Evolutionary conservation across 1,284 basidiomycete genomes (phyloP), one percentile per base, ranked within the genome.

Genomic region (Meripilus lineatus): DNA sequence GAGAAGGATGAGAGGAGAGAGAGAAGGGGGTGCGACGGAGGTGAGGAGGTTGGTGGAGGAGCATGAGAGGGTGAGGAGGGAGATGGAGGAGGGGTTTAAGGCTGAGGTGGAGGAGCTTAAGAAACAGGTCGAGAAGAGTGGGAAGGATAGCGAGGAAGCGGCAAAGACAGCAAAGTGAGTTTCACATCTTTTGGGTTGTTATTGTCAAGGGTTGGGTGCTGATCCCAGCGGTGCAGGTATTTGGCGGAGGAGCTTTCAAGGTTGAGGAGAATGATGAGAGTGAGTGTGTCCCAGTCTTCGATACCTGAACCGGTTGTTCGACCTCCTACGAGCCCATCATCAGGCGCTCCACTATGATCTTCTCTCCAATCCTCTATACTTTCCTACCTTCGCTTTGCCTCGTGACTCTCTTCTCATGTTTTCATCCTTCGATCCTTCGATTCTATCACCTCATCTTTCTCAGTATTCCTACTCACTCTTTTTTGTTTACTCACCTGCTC

Each of bases 231-330:
- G 22, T 42, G 24, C 49, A 86, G 83, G 54, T 64, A 69, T 34
- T 60, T 86, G 20, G 66, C 80, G 3, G 66, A 68, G 34, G 83
- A 86, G 54, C 70, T 88, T 21, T 72, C 76, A 32, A 71, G 83
- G 45, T 62, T 89, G 53, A 70, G 82, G 55, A 70, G 84, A 46
- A 71, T 89, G 32, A 87, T 89, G 76, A 81, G 77, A 52, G 64
- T 65, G 14, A 57, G 64, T 52, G 59, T 36, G 6, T 33, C 33
- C 20, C 33, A 60, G 2, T 42, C 50, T n/a, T 36, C 38, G 28
- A 33, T 39, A 18, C 40, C 40, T 23, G 25, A 36, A 18, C 41
- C 41, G 3, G 41, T 43, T 15, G n/a, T n/a, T n/a, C n/a, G 20
- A 18, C 15, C n/a, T n/a, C n/a, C n/a, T n/a, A n/a, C n/a, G n/a